Conservation (phyloP, 2,329 filamentous ascomycete genomes). For the Fusarium xylarioides region DNA sequence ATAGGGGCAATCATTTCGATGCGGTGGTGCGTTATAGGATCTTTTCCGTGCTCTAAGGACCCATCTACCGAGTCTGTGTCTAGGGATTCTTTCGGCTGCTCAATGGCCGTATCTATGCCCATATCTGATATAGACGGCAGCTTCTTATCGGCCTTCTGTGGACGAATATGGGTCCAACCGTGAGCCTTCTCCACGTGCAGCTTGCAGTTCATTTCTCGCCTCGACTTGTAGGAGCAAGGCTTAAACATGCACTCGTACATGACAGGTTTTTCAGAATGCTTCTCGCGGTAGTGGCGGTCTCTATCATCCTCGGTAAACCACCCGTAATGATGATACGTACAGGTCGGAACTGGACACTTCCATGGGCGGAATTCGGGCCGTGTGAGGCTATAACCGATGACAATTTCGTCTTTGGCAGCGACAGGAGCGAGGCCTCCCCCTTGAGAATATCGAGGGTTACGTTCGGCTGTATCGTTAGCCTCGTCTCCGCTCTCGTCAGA, state of each 20-base stretch:
- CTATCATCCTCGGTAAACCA: conserved; percentile 98
- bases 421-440: too few relatives aligned
- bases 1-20: accelerated
- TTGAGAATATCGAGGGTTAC: too few relatives aligned
- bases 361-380: conserved; percentile 75
- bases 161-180: conserved; percentile 85
- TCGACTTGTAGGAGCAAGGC: conserved; percentile 91
- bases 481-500: accelerated
- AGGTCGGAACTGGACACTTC: conserved; percentile 86
- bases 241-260: conserved; percentile 85
- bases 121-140: conserved; percentile 37
- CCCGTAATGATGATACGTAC: conserved; percentile 88
- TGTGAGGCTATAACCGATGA: too few relatives aligned
- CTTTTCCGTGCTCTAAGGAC: accelerated
- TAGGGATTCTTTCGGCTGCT: accelerated
- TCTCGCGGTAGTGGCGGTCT: conserved; percentile 94
- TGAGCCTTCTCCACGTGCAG: conserved; percentile 99
- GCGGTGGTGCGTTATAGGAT: accelerated
- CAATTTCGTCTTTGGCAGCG: conserved; percentile 66
- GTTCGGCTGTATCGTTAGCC: too few relatives aligned
- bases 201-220: conserved; percentile 95
- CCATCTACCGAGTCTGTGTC: too few relatives aligned
- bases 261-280: conserved; percentile 81
- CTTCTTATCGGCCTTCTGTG: conserved; percentile 87
- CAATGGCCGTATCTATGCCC: neutral